Evolutionary conservation across 495 filamentous ascomycete species (phyloP).

Genomic region (Talaromyces proteolyticus): DNA sequence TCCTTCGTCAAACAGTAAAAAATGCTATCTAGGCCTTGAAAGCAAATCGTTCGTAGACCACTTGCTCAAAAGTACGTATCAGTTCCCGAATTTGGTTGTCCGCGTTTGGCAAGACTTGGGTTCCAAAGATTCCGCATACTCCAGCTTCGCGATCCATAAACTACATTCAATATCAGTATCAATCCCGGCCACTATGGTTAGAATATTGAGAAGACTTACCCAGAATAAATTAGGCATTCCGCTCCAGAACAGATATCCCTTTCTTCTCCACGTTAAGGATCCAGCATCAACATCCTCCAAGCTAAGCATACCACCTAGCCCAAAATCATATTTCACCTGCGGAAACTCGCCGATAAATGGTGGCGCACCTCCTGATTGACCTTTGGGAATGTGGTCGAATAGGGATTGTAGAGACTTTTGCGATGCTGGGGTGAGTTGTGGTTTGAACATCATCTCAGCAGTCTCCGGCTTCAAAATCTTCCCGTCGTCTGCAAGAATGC

Average conservation of each 20-base stretch:
- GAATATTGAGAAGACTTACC: constrained; percentile 10
- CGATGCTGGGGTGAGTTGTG: constrained; percentile 24
- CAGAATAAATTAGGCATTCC: constrained; percentile 20
- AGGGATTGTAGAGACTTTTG: constrained; percentile 6
- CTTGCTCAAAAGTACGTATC: neutral
- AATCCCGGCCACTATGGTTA: neutral
- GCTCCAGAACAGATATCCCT: constrained; percentile 15
- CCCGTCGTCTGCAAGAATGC: constrained; percentile 29
- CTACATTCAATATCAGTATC: constrained; percentile 28
- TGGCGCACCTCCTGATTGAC: neutral
- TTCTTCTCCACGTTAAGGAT: constrained; percentile 19
- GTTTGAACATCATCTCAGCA: constrained; percentile 37
- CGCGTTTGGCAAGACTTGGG: constrained; percentile 53
- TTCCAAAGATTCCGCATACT: constrained; percentile 48
- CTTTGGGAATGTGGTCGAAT: constrained; percentile 5
- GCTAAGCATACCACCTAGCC: constrained; percentile 11
- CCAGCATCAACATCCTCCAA: constrained; percentile 14
- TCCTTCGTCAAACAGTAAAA: too few species aligned
- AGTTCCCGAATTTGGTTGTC: constrained; percentile 2
- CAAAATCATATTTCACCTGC: constrained; percentile 1
- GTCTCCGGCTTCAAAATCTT: constrained; percentile 27
- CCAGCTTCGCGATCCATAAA: constrained; percentile 55
- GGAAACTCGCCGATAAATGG: constrained; percentile 3
- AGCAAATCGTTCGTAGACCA: neutral
- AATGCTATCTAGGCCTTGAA: too few species aligned